phyloP scores from a whole-genome alignment of 164 flowering plant species.

The Annona cherimola region DNA sequence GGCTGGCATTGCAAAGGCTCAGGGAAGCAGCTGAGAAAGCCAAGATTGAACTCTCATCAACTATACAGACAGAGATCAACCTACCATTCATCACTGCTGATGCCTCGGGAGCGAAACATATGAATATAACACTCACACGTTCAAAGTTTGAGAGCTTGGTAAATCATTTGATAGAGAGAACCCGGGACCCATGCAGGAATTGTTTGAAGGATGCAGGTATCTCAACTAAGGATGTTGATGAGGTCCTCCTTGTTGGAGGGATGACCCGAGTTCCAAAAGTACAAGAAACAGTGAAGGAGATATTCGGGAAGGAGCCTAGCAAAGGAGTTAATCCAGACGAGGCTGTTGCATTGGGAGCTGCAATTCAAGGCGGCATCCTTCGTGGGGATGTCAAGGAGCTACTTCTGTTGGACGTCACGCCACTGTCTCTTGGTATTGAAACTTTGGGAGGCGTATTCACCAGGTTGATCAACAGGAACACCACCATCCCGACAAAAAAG shows the following conservation, averaged over 20 bases:
- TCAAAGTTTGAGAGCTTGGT: conserved; percentile 61
- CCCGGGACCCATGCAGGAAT: conserved; percentile 48
- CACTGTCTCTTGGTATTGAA: conserved; percentile 66
- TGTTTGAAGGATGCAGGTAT: conserved; percentile 70
- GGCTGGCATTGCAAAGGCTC: conserved; percentile 60
- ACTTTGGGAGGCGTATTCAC: conserved; percentile 70
- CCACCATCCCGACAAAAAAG: conserved; percentile 61
- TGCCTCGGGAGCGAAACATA: conserved; percentile 63
- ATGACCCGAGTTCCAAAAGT: conserved; percentile 80
- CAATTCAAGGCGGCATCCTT: conserved; percentile 68
- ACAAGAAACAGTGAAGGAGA: conserved; percentile 51
- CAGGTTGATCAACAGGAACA: conserved; percentile 54
- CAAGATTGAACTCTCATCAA: conserved; percentile 61
- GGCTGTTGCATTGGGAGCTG: conserved; percentile 81
- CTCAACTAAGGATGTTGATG: conserved; percentile 53
- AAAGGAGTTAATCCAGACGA: conserved; percentile 79
- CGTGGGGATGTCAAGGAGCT: conserved; percentile 71
- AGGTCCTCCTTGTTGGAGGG: conserved; percentile 74
- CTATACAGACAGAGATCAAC: conserved; percentile 64
- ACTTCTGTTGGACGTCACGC: conserved; percentile 66
- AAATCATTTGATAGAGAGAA: conserved; percentile 48
- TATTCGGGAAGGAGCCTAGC: conserved; percentile 64
- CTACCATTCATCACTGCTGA: conserved; percentile 70
- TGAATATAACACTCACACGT: conserved; percentile 56
- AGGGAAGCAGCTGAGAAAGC: conserved; percentile 73